A percentile compares a stretch with the other conserved stretches of the same genome.
phyloP scores from a whole-genome alignment of 2,329 filamentous ascomycete species.

The Diplodia sapinea region DNA sequence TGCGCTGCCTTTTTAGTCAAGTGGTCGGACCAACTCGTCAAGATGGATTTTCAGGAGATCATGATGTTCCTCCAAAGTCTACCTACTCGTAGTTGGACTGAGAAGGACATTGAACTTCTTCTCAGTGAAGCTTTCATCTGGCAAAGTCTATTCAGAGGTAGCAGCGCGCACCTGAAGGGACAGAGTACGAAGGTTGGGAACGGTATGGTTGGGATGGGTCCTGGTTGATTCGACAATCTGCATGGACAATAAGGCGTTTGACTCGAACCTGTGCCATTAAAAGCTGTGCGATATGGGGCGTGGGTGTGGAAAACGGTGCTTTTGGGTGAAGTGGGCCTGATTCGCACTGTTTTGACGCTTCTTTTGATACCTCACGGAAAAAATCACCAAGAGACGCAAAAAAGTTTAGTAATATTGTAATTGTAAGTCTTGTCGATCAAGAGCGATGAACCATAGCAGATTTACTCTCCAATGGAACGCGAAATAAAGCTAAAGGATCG shows the following conservation, averaged over 20 bases:
- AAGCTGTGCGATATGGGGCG: neutral
- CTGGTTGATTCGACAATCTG: slow-evolving; percentile 28
- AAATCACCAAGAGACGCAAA: neutral
- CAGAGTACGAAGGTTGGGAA: slow-evolving; percentile 41
- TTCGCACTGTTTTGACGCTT: neutral
- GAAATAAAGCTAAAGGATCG: neutral
- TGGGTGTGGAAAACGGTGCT: neutral
- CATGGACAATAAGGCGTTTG: neutral
- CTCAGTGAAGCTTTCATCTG: slow-evolving; percentile 98
- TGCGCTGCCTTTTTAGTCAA: slow-evolving; percentile 98
- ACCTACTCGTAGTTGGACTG: slow-evolving; percentile 92
- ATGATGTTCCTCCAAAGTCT: slow-evolving; percentile 99
- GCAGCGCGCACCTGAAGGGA: slow-evolving; percentile 77
- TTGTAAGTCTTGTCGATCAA: neutral
- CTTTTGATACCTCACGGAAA: neutral
- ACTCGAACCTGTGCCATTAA: neutral
- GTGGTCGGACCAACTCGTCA: slow-evolving; percentile 92
- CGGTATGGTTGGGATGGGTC: slow-evolving; percentile 47
- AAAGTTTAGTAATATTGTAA: slow-evolving; percentile 1
- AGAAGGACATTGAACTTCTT: slow-evolving; percentile 95
- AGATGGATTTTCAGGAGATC: slow-evolving; percentile 98
- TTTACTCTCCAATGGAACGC: neutral
- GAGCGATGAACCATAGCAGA: neutral
- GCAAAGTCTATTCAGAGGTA: slow-evolving; percentile 96
- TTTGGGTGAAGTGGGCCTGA: neutral